A percentile compares a stretch with the other conserved stretches of the same genome.
These are phyloP conservation scores for Brassica incana DNA, from an alignment of 345 rosid species.

Conservation along the genomic window DNA sequence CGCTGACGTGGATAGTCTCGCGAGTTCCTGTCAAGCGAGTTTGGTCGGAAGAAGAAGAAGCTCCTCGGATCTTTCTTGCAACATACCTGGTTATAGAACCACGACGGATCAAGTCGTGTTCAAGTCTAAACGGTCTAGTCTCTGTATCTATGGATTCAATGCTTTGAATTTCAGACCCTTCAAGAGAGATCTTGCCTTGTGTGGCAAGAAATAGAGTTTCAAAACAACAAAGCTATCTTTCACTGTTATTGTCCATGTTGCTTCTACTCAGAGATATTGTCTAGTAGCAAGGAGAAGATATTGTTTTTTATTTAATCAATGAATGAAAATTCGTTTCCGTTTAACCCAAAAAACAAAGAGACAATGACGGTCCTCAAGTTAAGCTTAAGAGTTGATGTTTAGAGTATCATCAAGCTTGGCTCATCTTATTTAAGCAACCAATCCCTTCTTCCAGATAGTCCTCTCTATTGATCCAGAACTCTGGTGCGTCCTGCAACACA, in stretches of 20 bases:
- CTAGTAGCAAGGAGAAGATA: neutral
- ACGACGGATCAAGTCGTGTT: slow-evolving; percentile 73
- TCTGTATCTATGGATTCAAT: slow-evolving; percentile 76
- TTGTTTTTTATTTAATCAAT: neutral
- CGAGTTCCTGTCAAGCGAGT: slow-evolving; percentile 72
- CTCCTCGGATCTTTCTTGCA: slow-evolving; percentile 60
- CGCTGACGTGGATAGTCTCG: slow-evolving; percentile 58
- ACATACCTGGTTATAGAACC: slow-evolving; percentile 73
- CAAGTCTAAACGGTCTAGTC: slow-evolving; percentile 61
- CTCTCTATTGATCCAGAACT: slow-evolving; percentile 94
- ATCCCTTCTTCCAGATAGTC: slow-evolving; percentile 90
- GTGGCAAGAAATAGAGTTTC: slow-evolving; percentile 45
- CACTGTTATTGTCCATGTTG: neutral
- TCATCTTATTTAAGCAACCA: slow-evolving; percentile 72
- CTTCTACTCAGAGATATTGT: slow-evolving; percentile 1
- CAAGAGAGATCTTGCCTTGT: slow-evolving; percentile 54
- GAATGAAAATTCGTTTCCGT: neutral
- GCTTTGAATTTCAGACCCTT: slow-evolving; percentile 78
- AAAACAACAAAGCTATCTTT: neutral
- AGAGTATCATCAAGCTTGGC: slow-evolving; percentile 44
- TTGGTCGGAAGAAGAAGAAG: slow-evolving; percentile 50
- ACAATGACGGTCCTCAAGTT: too few relatives aligned
- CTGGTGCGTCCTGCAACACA: slow-evolving; percentile 85
- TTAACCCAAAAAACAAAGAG: neutral
- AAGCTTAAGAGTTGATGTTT: neutral